Base-by-base conservation (phyloP, 1,284 basidiomycete genomes). In the Acaromyces ingoldii region DNA sequence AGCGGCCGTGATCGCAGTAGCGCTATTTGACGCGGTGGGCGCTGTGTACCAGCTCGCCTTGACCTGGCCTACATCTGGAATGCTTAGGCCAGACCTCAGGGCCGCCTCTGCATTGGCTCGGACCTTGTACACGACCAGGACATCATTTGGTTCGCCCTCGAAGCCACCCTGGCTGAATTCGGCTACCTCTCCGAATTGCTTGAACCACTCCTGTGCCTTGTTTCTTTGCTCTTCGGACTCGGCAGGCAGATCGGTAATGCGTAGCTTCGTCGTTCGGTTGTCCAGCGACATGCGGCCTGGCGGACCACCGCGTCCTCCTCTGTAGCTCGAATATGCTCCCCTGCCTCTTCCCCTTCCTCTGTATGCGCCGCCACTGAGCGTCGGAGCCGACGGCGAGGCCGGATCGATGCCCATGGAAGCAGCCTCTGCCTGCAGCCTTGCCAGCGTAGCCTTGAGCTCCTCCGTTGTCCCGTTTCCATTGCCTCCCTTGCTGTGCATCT, bases 231-330 rank as follows among this genome's bases (percentile, higher is more conserved):
- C 82, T 22, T 79, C 78, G 28, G 77, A 78, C 1, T 62, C 68
- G 1, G 58, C 38, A 1, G 78, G 67, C 0, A 82, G 82, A 33
- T 85, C 87, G 62, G 87, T 85, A 33, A 95, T 78, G 38, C 87
- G 76, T 26, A 96, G 77, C 70, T 83, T 85, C 76, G 85, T 88
- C 4, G 91, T 87, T 17, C 91, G 84, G 67, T 93, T 91, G 77
- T 96, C 91, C 22, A 96, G 82, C 63, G 87, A 86, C 84, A 93
- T 87, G 24, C 61, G 74, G 25, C 69, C 63, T 38, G 82, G 79
- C 31, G 82, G 79, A 19, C 65, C 68, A 3, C 82, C 84, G 10
- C 76, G 57, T 42, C 87, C 85, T 47, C 86, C 82, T 63, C 68
- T 49, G 15, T 61, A 63, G 17, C 25, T 17, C 49, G 85, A 85